Evolutionary conservation across 139 green algal species (phyloP), one percentile per base, ranked within the genome.

Genomic region (Chlorella vulgaris): DNA sequence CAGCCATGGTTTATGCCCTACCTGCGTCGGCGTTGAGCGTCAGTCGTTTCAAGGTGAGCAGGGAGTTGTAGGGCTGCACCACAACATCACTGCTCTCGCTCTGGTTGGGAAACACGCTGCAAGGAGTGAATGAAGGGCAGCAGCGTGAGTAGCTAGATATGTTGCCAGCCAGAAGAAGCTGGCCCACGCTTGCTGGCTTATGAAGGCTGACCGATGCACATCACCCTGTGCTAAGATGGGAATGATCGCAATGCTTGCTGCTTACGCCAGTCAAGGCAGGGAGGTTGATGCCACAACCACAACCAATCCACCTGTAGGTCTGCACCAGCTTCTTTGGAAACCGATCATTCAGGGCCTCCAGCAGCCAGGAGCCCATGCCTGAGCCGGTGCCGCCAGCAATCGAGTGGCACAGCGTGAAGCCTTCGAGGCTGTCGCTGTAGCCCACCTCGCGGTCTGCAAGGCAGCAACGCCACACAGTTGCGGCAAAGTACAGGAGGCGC

Each of bases 1-100:
- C n/a, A n/a, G n/a, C n/a, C n/a, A n/a, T n/a, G n/a, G n/a, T n/a
- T n/a, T n/a, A n/a, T n/a, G n/a, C n/a, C 61, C 21, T 28, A 74
- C 61, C 95, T 33, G 93, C 93, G 79, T 99, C 96, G 0, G 93
- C 92, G 80, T 98, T 93, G 35, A 97, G 89, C 10, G 94, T 95
- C 4, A 99, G 89, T 0, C 97, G 92, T 88, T 99, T 99, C 18
- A 99, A 91, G 7, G 97, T 99, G 28, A 99, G 92, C 80, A 99
- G 81, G 7, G 89, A 95, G 91, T 99, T 99, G 93, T 99, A 99
- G 8, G 97, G 97, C 91, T 99, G 97, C 47, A 99, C 97, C 19
- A 99, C 97, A 66, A 99, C 97, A 83, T 99, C 96, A 42, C 85
- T 93, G 0, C 86, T 92, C 85, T 99, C 97, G 24, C 91, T 93